These are phyloP conservation scores for Euphrasia confusa DNA, from an alignment of 257 asterid species.

Conservation along the genomic window DNA sequence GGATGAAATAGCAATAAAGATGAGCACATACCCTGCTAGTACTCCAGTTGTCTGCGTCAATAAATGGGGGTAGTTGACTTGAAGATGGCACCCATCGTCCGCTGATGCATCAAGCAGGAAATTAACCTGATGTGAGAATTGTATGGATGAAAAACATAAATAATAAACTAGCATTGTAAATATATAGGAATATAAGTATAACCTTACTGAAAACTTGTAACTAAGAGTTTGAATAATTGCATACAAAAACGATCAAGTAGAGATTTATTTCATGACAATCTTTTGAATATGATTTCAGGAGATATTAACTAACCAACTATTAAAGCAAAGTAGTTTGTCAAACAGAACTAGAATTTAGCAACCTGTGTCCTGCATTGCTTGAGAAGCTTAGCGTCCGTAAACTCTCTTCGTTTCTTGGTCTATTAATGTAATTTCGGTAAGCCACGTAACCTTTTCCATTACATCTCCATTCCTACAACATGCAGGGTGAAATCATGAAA, in stretches of 20 bases:
- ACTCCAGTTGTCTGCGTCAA: slow-evolving; percentile 75
- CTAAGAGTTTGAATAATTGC: slow-evolving; percentile 8
- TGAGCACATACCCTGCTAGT: slow-evolving; percentile 49
- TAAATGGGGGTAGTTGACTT: slow-evolving; percentile 52
- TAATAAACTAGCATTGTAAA: slow-evolving; percentile 31
- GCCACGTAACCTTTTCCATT: slow-evolving; percentile 90
- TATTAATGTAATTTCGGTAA: slow-evolving; percentile 74
- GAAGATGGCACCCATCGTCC: slow-evolving; percentile 82
- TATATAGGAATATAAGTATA: slow-evolving; percentile 15
- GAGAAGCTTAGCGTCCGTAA: slow-evolving; percentile 45
- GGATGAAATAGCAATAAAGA: slow-evolving; percentile 21
- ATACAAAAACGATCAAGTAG: neutral
- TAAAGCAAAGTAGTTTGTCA: slow-evolving; percentile 13
- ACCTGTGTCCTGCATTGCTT: slow-evolving; percentile 97
- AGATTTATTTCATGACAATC: neutral
- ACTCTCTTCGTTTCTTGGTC: slow-evolving; percentile 81
- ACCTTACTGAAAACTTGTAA: slow-evolving; percentile 2
- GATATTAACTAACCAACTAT: slow-evolving; percentile 8
- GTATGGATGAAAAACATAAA: slow-evolving; percentile 56
- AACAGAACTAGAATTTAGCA: slow-evolving; percentile 35
- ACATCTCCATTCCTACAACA: slow-evolving; percentile 82
- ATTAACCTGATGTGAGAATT: slow-evolving; percentile 90
- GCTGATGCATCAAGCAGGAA: slow-evolving; percentile 99
- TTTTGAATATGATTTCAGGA: neutral
- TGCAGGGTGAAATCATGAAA: slow-evolving; percentile 14